Base-by-base conservation (phyloP, 1,284 basidiomycete species). In the Sanguinoderma infundibulare region DNA sequence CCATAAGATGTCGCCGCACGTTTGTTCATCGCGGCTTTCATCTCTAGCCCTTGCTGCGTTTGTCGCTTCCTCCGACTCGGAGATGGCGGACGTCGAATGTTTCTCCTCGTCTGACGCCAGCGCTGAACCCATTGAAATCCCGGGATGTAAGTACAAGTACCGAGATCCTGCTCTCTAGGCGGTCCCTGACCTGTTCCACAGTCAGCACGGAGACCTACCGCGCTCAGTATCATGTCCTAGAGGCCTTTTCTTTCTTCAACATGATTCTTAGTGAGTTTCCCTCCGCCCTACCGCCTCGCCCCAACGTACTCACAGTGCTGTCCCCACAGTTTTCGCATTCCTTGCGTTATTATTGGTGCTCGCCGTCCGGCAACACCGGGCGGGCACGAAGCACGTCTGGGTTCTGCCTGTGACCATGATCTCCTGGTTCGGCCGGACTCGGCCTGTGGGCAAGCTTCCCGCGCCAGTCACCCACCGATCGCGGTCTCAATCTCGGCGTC, bases 1-100 rank as follows among this genome's bases (percentile, higher is more conserved):
- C 14, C 47, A 38, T 36, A 39, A 12, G 35, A 35, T 50, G 26
- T 38, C 22, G 28, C 24, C 14, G 32, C 44, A 28, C 36, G 24
- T 40, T 30, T 34, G 32, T 44, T 59, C 22, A 54, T 26, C 20
- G 35, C 50, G 26, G 34, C 35, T 50, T 40, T 9, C 39, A 49
- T 52, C n/a, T 61, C 38, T 67, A 92, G 91, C 89, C 62, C 84
- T 93, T 60, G 90, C 89, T 57, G 81, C 85, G 24, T 91, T 87
- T 72, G 76, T 92, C 55, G 83, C 83, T 46, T 87, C 87, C 47
- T 92, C 91, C 28, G 86, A 87, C 67, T 86, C 89, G 24, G 86
- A 90, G 72, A 80, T 83, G 66, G 91, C 91, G 26, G 88, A 91
- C 70, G 91, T 93, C 22, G 90, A 93, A 73, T 93, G 91, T 71